phyloP scores from a whole-genome alignment of 2,329 filamentous ascomycete genomes.

The Penicillium janthinellum region DNA sequence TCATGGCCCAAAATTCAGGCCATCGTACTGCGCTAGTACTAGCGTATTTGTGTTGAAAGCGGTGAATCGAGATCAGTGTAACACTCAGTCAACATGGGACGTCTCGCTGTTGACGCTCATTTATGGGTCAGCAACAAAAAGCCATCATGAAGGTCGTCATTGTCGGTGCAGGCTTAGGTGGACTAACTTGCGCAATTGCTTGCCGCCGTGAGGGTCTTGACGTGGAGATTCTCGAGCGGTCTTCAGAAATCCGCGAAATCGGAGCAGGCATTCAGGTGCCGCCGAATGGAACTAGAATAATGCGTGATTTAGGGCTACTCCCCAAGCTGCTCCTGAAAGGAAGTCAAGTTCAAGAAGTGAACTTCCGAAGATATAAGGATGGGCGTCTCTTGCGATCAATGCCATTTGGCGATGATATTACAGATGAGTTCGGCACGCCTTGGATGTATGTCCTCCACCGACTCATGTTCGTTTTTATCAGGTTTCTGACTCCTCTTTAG shows the following conservation, averaged over 20 bases:
- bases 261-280: background rate
- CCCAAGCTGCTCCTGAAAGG: background rate
- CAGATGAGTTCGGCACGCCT: background rate
- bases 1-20: background rate
- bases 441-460: background rate
- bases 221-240: background rate
- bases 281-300: background rate
- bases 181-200: background rate
- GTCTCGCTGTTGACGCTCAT: background rate
- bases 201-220: background rate
- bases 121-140: background rate
- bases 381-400: background rate
- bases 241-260: background rate
- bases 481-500: background rate
- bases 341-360: background rate
- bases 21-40: background rate
- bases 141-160: conserved; percentile 33
- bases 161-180: conserved; percentile 30
- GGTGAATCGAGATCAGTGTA: background rate
- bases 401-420: background rate
- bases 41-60: background rate
- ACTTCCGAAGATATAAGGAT: background rate
- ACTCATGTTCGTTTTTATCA: background rate
- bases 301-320: background rate
- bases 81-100: background rate